Evolutionary conservation across 805 yeast species (phyloP).

Genomic region (Maudiozyma saulgeensis): DNA sequence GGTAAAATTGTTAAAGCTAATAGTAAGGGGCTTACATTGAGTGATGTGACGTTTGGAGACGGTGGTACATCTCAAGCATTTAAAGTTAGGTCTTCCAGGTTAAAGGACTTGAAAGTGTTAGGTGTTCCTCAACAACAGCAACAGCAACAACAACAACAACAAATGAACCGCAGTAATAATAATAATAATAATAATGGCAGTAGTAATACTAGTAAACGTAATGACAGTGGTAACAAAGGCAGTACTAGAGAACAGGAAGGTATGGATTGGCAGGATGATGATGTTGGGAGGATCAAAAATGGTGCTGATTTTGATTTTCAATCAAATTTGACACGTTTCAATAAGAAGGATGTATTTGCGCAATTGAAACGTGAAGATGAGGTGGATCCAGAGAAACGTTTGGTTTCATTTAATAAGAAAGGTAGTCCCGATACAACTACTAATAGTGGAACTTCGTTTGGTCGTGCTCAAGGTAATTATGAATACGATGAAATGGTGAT

Average conservation of each 20-base stretch:
- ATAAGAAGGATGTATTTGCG: slow-evolving; percentile 69
- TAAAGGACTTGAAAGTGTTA: slow-evolving; percentile 28
- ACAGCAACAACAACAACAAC: slow-evolving; percentile 5
- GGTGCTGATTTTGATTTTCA: slow-evolving; percentile 76
- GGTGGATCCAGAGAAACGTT: slow-evolving; percentile 47
- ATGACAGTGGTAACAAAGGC: slow-evolving; percentile 28
- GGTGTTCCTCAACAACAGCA: slow-evolving; percentile 16
- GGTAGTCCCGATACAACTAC: not conserved
- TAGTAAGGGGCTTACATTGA: slow-evolving; percentile 31
- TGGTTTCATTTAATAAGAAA: slow-evolving; percentile 66
- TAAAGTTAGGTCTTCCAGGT: slow-evolving; percentile 28
- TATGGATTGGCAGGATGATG: slow-evolving; percentile 40
- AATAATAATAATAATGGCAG: slow-evolving; percentile 12
- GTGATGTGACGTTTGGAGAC: slow-evolving; percentile 30
- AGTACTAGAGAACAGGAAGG: slow-evolving; percentile 9
- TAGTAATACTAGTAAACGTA: slow-evolving; percentile 2
- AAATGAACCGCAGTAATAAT: slow-evolving; percentile 3
- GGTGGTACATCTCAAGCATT: slow-evolving; percentile 26
- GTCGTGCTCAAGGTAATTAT: slow-evolving; percentile 33
- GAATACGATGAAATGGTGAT: slow-evolving; percentile 71
- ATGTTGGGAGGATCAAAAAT: slow-evolving; percentile 38
- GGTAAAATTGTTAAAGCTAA: slow-evolving; percentile 37
- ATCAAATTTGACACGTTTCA: slow-evolving; percentile 70
- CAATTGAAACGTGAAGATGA: slow-evolving; percentile 60
- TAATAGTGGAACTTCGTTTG: not conserved